Percentiles rank a stretch among this genome's conserved stretches.
Evolutionary conservation across 2,329 filamentous ascomycete genomes (phyloP).

Genomic region (Calonectria henricotiae): DNA sequence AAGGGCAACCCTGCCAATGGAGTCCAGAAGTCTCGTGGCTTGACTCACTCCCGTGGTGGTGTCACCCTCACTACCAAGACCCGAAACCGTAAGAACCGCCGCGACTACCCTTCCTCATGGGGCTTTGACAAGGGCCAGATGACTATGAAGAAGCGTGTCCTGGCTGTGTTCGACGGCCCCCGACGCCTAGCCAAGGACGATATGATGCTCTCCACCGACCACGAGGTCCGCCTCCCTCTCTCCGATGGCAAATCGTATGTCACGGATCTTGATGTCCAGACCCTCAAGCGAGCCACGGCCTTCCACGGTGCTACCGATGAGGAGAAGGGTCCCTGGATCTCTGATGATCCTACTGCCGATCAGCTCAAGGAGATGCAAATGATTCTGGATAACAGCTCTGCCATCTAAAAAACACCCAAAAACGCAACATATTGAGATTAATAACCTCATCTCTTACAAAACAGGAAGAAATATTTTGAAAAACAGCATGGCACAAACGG

Average conservation of each 20-base stretch:
- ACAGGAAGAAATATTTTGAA: slow-evolving; percentile 34
- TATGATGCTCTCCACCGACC: slow-evolving; percentile 97
- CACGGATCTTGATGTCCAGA: slow-evolving; percentile 94
- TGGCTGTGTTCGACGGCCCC: slow-evolving; percentile 92
- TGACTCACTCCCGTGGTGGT: slow-evolving; percentile 85
- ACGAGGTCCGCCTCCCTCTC: slow-evolving; percentile 90
- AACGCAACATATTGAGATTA: slow-evolving; percentile 26
- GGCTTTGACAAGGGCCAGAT: slow-evolving; percentile 93
- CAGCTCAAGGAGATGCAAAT: slow-evolving; percentile 75
- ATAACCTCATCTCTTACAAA: slow-evolving; percentile 38
- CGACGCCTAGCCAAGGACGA: slow-evolving; percentile 96
- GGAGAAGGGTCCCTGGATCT: slow-evolving; percentile 89
- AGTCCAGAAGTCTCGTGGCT: slow-evolving; percentile 78
- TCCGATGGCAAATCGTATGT: slow-evolving; percentile 85
- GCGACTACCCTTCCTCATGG: slow-evolving; percentile 95
- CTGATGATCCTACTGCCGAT: slow-evolving; percentile 78
- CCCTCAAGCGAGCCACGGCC: slow-evolving; percentile 88
- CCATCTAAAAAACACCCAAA: slow-evolving; percentile 42
- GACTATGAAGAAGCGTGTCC: slow-evolving; percentile 97
- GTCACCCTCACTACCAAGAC: slow-evolving; percentile 72
- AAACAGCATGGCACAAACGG: slow-evolving; percentile 54
- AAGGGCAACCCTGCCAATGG: slow-evolving; percentile 73
- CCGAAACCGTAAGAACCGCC: slow-evolving; percentile 88
- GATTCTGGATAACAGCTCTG: slow-evolving; percentile 58
- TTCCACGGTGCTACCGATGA: slow-evolving; percentile 86